Evolutionary conservation across 768 basidiomycete species (phyloP), one percentile per base, ranked within the genome.

Genomic region (Rhodocollybia butyracea): DNA sequence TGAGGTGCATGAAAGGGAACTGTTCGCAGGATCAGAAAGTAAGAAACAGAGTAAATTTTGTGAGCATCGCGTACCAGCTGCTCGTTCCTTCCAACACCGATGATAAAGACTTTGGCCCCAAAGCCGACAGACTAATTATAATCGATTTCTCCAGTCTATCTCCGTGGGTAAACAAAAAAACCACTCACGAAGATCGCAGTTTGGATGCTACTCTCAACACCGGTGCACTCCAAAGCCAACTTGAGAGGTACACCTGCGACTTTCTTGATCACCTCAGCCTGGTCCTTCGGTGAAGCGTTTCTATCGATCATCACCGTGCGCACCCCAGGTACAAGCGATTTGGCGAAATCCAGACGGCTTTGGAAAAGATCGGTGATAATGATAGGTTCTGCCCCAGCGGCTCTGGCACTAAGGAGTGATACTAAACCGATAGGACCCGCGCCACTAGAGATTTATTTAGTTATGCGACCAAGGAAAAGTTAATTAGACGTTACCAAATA

Each of bases 1-100:
- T 84, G 36, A 87, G 74, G 60, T 85, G 81, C 85, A 87, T 86
- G 68, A 87, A 86, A 17, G 86, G 85, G 71, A 87, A 86, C 81
- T 81, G 34, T 40, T 17, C 21, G 13, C 31, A 6, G 21, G 46
- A 48, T 34, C 17, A 34, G 39, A 27, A 42, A 32, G 19, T 29
- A 26, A 31, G 46, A 57, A 24, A 60, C 27, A 40, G 47, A 27
- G 10, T 21, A 39, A 26, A 19, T 19, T 40, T 21, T 42, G 50
- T 12, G 38, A 53, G 15, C 15, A 21, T 1, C 43, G 62, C 75
- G 64, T 59, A 84, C 83, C 64, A 71, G 52, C 67, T 80, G 82
- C 67, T 86, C 83, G 63, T 76, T 79, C 66, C 83, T 82, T 22
- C 85, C 85, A 13, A 86, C 84, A 48, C 86, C 86, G 30, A 87